A percentile compares a stretch with the other conserved stretches of the same genome.
Conservation (phyloP, 208 protist species). For the Phytomonas sp. region DNA sequence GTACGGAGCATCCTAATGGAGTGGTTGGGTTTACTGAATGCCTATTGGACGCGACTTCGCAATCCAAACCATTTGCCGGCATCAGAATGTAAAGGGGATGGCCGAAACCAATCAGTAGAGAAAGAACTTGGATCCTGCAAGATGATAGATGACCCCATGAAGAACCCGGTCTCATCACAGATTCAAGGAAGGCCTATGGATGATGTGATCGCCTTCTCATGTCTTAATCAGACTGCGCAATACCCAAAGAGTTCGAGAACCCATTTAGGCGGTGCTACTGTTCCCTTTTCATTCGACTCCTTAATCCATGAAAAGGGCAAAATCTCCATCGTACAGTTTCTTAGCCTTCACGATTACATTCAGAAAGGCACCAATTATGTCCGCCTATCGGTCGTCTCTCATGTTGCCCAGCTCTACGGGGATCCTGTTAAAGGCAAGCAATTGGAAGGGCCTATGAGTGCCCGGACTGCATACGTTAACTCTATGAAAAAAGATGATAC, state of each 20-base stretch:
- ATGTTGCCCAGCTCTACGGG: slow-evolving; percentile 26
- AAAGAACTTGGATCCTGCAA: neutral
- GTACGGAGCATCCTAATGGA: slow-evolving; percentile 58
- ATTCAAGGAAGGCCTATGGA: slow-evolving; percentile 1
- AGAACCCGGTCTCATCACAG: neutral
- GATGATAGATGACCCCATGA: neutral
- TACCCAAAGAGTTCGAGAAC: slow-evolving; percentile 11
- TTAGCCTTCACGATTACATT: slow-evolving; percentile 39
- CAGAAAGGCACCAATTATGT: slow-evolving; percentile 50
- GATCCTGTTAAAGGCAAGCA: slow-evolving; percentile 9
- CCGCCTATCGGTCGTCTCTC: slow-evolving; percentile 30
- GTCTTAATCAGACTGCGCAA: slow-evolving; percentile 1
- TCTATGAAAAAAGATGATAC: neutral
- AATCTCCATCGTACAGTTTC: slow-evolving; percentile 24
- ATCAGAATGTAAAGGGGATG: neutral
- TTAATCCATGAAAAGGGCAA: neutral
- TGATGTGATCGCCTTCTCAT: neutral
- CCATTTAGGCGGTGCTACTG: neutral
- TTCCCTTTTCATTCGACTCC: neutral
- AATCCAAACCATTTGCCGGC: neutral
- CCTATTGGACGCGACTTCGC: slow-evolving; percentile 3
- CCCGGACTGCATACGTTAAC: neutral
- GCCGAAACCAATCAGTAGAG: slow-evolving; percentile 1
- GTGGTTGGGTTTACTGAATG: slow-evolving; percentile 41
- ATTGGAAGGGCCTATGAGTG: slow-evolving; percentile 1